Base-by-base conservation (phyloP, 495 filamentous ascomycete genomes). In the Neurospora sp. region DNA sequence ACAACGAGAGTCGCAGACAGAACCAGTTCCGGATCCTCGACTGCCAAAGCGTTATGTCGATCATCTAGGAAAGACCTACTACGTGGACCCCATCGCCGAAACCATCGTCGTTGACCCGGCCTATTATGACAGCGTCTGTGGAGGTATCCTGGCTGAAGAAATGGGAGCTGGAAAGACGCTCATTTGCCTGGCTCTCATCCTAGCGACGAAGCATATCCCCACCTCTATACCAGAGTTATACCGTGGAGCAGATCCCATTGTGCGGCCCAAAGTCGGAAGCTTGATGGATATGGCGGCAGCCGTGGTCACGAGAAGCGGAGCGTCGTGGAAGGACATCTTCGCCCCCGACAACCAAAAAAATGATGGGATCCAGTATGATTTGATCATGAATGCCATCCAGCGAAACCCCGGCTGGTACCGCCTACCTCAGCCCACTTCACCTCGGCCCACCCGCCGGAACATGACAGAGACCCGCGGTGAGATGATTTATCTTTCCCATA, bases 91-190 rank as follows among this genome's bases (percentile, higher is more conserved):
- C n/a, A 86, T 90, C 41, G 86, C 88, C 20, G 89, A 88, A 1
- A 81, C 83, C 4, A 84, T 92, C 72, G 76, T 93, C 3, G 81
- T 85, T 42, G 85, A 91, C 20, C 91, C 92, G 38, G 83, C 85
- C 10, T 86, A 88, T 72, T 97, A 96, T 77, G 93, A 95, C 18
- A 88, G 90, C 71, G 87, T 90, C 27, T 86, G 85, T 73, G 95
- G 95, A 70, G 95, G 94, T 0, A 92, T 94, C 38, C 82, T 93
- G 23, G 91, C 91, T 3, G 90, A 91, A 77, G 86, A 90, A 74
- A 96, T 85, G 84, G 88, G 89, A 12, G 86, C 89, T 6, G 94
- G 95, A 0, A 98, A 98, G 83, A 98, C 95, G 0, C 81, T 97
- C 38, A 96, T 98, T 11, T 93, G 92, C 72, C 83, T 98, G 20